These are phyloP conservation scores for Botryotinia globosa DNA, from an alignment of 2,329 filamentous ascomycete species.

Conservation along the genomic window DNA sequence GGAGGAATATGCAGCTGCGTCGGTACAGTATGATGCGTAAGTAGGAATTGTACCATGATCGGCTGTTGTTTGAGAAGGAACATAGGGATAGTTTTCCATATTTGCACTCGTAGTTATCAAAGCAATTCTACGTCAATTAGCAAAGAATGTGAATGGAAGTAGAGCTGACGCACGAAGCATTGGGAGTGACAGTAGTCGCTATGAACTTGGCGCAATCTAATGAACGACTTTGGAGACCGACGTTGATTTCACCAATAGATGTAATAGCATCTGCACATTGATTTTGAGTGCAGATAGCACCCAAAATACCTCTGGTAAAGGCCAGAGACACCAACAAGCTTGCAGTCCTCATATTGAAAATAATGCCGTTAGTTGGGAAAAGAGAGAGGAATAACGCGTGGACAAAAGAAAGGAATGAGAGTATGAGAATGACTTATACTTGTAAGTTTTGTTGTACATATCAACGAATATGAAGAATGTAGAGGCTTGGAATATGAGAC, in stretches of 20 bases:
- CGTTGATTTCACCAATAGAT: constrained; percentile 13
- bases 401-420: neutral
- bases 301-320: neutral
- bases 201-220: constrained; percentile 11
- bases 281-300: neutral
- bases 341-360: constrained; percentile 18
- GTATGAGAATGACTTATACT: constrained; percentile 13
- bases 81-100: constrained; percentile 2
- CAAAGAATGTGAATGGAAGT: neutral
- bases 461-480: constrained; percentile 16
- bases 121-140: neutral
- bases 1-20: constrained; percentile 5
- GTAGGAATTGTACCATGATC: neutral
- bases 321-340: constrained; percentile 13
- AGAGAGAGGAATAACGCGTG: neutral
- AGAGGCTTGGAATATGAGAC: neutral
- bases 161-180: constrained; percentile 12
- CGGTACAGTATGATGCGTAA: constrained; percentile 17
- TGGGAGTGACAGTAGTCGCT: constrained; percentile 10
- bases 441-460: constrained; percentile 10
- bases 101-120: constrained; percentile 13
- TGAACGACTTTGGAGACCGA: constrained; percentile 14
- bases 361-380: neutral
- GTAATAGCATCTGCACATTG: constrained; percentile 18
- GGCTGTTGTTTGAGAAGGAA: neutral